Evolutionary conservation across 768 basidiomycete species (phyloP).

Genomic region (Fomitopsis pulvina): DNA sequence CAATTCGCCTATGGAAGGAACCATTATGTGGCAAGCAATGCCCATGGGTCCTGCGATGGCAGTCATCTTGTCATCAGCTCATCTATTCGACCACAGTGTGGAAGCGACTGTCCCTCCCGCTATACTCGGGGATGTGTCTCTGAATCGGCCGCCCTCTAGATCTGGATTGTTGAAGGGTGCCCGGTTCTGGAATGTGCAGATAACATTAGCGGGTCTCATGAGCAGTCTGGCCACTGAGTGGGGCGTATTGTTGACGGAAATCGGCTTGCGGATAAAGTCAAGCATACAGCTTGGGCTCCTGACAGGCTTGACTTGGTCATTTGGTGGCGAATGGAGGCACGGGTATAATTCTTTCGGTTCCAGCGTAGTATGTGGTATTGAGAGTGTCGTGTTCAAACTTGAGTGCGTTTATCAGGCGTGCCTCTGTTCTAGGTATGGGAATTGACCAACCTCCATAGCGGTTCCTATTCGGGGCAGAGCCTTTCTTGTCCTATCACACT

Average conservation of each 20-base stretch:
- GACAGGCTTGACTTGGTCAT: conserved; percentile 34
- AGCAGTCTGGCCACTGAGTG: conserved; percentile 47
- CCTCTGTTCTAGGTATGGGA: not conserved
- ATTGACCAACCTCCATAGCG: conserved; percentile 27
- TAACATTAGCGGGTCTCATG: conserved; percentile 39
- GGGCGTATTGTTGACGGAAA: conserved; percentile 46
- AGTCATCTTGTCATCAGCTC: conserved; percentile 23
- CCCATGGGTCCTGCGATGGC: conserved; percentile 36
- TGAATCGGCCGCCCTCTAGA: conserved; percentile 32
- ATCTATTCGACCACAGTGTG: conserved; percentile 26
- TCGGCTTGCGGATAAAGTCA: conserved; percentile 46
- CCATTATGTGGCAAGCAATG: conserved; percentile 33
- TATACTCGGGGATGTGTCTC: not conserved
- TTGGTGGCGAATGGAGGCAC: conserved; percentile 45
- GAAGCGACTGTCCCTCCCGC: conserved; percentile 14
- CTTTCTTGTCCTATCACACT: conserved; percentile 52
- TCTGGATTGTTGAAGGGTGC: conserved; percentile 44
- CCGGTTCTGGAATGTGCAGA: conserved; percentile 29
- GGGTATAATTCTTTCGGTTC: conserved; percentile 38
- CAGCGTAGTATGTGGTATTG: conserved; percentile 34
- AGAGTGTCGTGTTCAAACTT: conserved; percentile 46
- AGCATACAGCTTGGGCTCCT: conserved; percentile 45
- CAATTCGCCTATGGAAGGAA: conserved; percentile 39
- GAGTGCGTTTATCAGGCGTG: conserved; percentile 37
- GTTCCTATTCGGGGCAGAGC: conserved; percentile 50